These are phyloP conservation scores for Darksidea phi DNA, from an alignment of 495 filamentous ascomycete species.

Conservation along the genomic window DNA sequence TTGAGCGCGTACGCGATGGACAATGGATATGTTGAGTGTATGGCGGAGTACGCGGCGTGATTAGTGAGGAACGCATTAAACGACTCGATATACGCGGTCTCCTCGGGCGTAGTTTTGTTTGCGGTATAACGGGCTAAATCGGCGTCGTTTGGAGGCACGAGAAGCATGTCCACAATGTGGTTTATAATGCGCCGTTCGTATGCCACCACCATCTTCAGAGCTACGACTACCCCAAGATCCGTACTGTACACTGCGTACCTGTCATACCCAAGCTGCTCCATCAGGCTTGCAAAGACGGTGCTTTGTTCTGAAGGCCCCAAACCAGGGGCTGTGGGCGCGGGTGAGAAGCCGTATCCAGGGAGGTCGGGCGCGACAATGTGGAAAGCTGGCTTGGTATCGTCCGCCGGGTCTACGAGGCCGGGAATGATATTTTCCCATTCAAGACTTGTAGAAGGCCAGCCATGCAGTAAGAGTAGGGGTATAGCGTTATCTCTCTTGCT, in stretches of 20 bases:
- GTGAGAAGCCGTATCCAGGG: conserved; percentile 3
- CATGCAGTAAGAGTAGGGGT: background rate
- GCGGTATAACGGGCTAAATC: background rate
- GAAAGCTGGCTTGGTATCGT: background rate
- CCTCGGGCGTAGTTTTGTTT: conserved; percentile 6
- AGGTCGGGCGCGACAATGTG: conserved; percentile 4
- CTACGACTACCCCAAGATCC: background rate
- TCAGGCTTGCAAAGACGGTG: background rate
- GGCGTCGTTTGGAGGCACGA: background rate
- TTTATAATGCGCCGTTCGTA: background rate
- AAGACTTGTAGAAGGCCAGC: conserved; percentile 5
- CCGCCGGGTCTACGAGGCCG: background rate
- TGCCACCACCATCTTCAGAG: background rate
- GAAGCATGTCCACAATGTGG: background rate
- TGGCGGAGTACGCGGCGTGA: background rate
- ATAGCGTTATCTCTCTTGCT: background rate
- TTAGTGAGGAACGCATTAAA: background rate
- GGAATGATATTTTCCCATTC: conserved; percentile 4
- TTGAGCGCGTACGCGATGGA: background rate
- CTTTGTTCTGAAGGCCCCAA: background rate
- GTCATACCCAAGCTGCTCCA: conserved; percentile 5
- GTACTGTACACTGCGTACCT: background rate
- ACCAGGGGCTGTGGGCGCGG: background rate
- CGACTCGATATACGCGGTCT: background rate
- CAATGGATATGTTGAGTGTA: background rate